Conservation (phyloP, 352 stramenopile genomes). For the Elongisporangium anandrum region DNA sequence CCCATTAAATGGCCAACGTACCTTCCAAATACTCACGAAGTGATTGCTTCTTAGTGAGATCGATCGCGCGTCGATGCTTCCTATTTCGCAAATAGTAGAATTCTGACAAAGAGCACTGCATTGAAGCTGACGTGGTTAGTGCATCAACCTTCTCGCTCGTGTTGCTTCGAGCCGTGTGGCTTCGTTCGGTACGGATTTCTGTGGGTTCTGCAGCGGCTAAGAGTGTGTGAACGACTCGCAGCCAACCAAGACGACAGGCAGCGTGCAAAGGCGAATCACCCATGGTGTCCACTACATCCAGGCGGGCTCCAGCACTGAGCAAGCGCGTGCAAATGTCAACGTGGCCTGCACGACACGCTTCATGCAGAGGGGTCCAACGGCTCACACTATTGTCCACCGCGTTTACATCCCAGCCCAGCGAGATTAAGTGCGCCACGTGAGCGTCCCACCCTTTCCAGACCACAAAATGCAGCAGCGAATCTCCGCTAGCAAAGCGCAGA, state of each 20-base stretch:
- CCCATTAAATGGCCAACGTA: slow-evolving; percentile 8
- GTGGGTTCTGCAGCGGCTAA: slow-evolving; percentile 20
- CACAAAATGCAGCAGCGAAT: slow-evolving; percentile 53
- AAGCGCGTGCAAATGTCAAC: slow-evolving; percentile 25
- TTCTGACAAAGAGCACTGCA: slow-evolving; percentile 10
- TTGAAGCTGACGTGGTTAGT: background rate
- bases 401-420: slow-evolving; percentile 35
- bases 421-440: slow-evolving; percentile 21
- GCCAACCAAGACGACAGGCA: slow-evolving; percentile 37
- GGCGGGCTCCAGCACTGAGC: slow-evolving; percentile 28
- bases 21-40: slow-evolving; percentile 20
- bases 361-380: slow-evolving; percentile 43
- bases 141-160: background rate
- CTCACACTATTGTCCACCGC: slow-evolving; percentile 39
- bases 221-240: slow-evolving; percentile 35
- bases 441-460: slow-evolving; percentile 37
- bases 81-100: slow-evolving; percentile 47
- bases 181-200: background rate
- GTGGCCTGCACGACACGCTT: slow-evolving; percentile 49
- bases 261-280: slow-evolving; percentile 55
- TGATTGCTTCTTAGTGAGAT: slow-evolving; percentile 36
- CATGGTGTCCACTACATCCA: slow-evolving; percentile 31
- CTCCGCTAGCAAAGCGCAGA: slow-evolving; percentile 14
- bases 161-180: slow-evolving; percentile 1
- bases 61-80: slow-evolving; percentile 39